Conservation (phyloP, 768 basidiomycete species). For the Amanita jacksonii region DNA sequence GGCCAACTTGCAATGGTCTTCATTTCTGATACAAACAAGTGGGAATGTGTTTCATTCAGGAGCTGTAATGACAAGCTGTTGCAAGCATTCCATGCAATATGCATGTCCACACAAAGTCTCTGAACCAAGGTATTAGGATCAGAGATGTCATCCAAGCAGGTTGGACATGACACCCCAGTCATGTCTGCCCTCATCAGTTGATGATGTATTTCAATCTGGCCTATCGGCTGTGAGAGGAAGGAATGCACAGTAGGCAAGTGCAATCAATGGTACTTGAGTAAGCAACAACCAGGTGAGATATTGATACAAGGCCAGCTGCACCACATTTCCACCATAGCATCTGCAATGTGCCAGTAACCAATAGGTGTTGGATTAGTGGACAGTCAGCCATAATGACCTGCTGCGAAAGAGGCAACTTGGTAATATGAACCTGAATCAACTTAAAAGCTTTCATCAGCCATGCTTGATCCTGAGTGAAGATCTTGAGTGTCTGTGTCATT, state of each 20-base stretch:
- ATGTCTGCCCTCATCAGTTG: background rate
- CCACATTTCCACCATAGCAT: background rate
- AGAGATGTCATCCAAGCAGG: constrained; percentile 5
- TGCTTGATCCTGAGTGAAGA: background rate
- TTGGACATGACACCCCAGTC: background rate
- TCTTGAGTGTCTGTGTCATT: constrained; percentile 1
- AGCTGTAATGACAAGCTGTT: constrained; percentile 3
- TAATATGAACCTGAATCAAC: background rate
- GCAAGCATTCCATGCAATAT: constrained; percentile 1
- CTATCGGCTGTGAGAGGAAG: background rate
- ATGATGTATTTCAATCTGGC: background rate
- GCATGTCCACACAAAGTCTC: background rate
- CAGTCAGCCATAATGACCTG: background rate
- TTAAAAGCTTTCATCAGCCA: background rate
- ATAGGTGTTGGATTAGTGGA: background rate
- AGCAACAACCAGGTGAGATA: background rate
- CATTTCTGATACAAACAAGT: constrained; percentile 3
- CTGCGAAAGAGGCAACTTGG: background rate
- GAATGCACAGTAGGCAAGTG: background rate
- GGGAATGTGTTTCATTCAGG: no score
- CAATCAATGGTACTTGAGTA: constrained; percentile 1
- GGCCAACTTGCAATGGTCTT: constrained; percentile 1
- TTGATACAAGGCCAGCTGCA: background rate
- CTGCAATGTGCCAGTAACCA: background rate
- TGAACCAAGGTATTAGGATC: background rate